These are phyloP conservation scores for Bjerkandera adusta DNA, from an alignment of 1,284 basidiomycete species.

Conservation along the genomic window DNA sequence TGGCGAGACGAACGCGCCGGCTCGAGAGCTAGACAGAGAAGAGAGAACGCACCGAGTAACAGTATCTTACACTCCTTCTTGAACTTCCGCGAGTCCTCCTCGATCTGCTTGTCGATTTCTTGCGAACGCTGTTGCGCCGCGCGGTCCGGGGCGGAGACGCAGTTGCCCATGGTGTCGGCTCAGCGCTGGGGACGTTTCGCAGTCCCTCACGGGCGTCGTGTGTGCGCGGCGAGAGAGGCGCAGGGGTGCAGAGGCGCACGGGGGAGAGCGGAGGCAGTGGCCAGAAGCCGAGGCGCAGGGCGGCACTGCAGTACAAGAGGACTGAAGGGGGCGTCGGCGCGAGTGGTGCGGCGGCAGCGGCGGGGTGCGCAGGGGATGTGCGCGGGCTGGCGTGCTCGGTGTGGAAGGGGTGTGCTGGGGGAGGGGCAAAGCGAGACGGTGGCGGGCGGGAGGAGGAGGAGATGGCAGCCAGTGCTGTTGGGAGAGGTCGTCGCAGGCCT, in stretches of 20 bases:
- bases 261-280: too few species aligned
- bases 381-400: too few species aligned
- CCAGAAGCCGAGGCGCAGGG: not conserved
- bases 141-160: constrained; percentile 57
- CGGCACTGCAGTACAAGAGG: not conserved
- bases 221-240: not conserved
- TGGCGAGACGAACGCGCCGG: not conserved
- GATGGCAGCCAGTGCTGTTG: not conserved
- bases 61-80: constrained; percentile 95
- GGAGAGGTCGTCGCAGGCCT: not conserved
- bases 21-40: constrained; percentile 3
- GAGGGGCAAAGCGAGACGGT: too few species aligned
- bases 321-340: not conserved
- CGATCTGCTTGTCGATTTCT: constrained; percentile 69
- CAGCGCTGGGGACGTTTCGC: not conserved
- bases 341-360: not conserved
- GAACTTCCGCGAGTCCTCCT: constrained; percentile 72
- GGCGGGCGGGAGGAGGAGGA: not conserved
- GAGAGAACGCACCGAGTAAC: constrained; percentile 67
- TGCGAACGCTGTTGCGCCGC: constrained; percentile 67
- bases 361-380: too few species aligned
- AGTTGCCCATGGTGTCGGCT: constrained; percentile 56
- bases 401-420: too few species aligned
- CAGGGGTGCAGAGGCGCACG: not conserved
- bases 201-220: not conserved